phyloP scores from a whole-genome alignment of 225 moss, liverwort and hornwort species.

The Physcomitrellopsis africana region DNA sequence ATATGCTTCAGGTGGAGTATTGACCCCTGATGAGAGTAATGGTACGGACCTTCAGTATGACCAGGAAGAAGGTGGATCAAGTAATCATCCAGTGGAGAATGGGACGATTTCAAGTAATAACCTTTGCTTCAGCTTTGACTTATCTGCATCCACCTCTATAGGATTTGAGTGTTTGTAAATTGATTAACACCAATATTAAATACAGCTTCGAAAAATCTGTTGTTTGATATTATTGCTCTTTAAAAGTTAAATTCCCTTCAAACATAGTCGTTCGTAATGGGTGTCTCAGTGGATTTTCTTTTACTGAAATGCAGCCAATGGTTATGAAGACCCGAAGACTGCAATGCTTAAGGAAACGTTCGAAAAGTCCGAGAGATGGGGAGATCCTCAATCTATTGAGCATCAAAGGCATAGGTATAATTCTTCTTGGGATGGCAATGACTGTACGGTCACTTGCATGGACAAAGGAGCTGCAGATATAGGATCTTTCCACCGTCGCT shows the following conservation, averaged over 20 bases:
- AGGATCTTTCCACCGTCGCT: constrained; percentile 50
- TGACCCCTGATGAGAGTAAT: constrained; percentile 6
- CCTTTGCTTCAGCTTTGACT: background rate
- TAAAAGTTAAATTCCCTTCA: too few species aligned
- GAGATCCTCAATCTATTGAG: constrained; percentile 46
- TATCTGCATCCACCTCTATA: background rate
- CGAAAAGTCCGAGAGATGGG: constrained; percentile 67
- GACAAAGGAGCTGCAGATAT: constrained; percentile 69
- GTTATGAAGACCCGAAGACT: constrained; percentile 33
- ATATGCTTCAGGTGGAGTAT: constrained; percentile 28
- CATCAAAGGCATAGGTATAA: constrained; percentile 54
- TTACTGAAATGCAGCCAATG: constrained; percentile 31
- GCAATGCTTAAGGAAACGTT: constrained; percentile 33
- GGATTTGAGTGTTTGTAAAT: background rate
- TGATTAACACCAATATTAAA: background rate
- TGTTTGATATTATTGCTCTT: too few species aligned
- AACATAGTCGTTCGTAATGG: background rate
- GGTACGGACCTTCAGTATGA: constrained; percentile 10
- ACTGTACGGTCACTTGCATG: constrained; percentile 50
- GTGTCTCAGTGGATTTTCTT: constrained; percentile 10
- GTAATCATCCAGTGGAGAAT: constrained; percentile 21
- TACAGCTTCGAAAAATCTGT: too few species aligned
- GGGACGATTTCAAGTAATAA: constrained; percentile 36
- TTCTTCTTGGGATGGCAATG: constrained; percentile 72
- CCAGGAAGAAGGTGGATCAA: constrained; percentile 6